phyloP scores from a whole-genome alignment of 306 rosid genomes.

The Urtica urens region DNA sequence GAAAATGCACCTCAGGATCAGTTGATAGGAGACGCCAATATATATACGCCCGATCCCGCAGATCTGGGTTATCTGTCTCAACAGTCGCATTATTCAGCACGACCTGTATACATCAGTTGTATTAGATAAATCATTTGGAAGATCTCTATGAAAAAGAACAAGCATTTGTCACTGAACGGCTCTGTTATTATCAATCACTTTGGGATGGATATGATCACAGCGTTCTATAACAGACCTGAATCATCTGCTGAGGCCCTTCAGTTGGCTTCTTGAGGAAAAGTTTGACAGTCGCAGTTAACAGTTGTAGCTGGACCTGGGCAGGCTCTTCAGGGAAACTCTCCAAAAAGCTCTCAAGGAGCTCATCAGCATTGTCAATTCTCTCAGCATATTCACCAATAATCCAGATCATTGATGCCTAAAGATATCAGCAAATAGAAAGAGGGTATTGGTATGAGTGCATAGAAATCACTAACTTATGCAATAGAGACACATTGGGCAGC shows the following conservation, averaged over 20 bases:
- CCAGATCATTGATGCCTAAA: slow-evolving; percentile 98
- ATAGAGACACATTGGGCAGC: background rate
- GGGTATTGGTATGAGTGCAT: background rate
- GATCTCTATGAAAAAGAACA: background rate
- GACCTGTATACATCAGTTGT: slow-evolving; percentile 42
- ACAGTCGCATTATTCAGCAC: slow-evolving; percentile 95
- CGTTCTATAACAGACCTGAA: slow-evolving; percentile 59
- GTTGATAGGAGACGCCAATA: slow-evolving; percentile 99
- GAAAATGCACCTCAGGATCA: slow-evolving; percentile 85
- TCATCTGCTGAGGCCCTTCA: slow-evolving; percentile 99
- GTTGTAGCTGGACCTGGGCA: slow-evolving; percentile 91
- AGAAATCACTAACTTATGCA: background rate
- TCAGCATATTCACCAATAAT: slow-evolving; percentile 99
- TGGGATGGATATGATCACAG: no score
- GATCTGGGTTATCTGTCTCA: slow-evolving; percentile 99
- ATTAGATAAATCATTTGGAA: background rate
- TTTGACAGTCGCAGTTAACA: slow-evolving; percentile 96
- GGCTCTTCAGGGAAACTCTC: slow-evolving; percentile 96
- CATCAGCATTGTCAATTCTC: slow-evolving; percentile 99
- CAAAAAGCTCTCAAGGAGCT: slow-evolving; percentile 96
- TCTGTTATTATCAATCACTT: no score
- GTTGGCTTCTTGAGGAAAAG: slow-evolving; percentile 99
- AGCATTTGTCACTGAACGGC: no score
- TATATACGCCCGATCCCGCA: slow-evolving; percentile 95
- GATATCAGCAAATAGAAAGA: background rate